phyloP scores from a whole-genome alignment of 2,329 filamentous ascomycete species.

The Pseudodiploospora longispora region DNA sequence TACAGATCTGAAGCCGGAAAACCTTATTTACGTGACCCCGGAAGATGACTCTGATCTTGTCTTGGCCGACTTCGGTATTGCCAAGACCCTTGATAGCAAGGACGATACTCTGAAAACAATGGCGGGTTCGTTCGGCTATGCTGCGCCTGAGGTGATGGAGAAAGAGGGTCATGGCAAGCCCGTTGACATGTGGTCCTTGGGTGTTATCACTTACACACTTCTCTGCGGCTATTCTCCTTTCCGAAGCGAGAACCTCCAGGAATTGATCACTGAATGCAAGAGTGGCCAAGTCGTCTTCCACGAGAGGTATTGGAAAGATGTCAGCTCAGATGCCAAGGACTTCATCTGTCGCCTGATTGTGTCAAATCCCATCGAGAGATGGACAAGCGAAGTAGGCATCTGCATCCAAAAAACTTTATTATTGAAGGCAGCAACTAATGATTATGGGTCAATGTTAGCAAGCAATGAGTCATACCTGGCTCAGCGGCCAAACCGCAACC shows the following conservation, averaged over 20 bases:
- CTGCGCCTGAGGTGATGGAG: constrained; percentile 95
- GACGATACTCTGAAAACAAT: constrained; percentile 93
- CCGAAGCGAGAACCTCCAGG: constrained; percentile 84
- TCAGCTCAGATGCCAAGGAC: constrained; percentile 88
- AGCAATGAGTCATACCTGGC: constrained; percentile 77
- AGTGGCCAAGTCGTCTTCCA: constrained; percentile 84
- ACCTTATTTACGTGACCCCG: constrained; percentile 83
- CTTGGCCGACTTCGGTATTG: constrained; percentile 95
- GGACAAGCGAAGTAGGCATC: constrained; percentile 59
- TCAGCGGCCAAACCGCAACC: constrained; percentile 82
- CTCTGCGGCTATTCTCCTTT: constrained; percentile 98
- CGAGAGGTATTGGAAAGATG: constrained; percentile 96
- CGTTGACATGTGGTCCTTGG: constrained; percentile 98
- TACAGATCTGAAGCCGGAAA: constrained; percentile 92
- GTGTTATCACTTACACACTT: constrained; percentile 96
- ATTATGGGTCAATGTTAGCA: constrained; percentile 36
- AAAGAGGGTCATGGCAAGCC: constrained; percentile 97
- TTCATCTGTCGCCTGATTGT: constrained; percentile 82
- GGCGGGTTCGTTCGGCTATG: constrained; percentile 97
- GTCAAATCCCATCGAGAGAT: constrained; percentile 67
- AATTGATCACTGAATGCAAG: constrained; percentile 91
- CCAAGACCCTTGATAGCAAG: constrained; percentile 90
- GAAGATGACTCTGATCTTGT: constrained; percentile 76
- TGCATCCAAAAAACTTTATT: neutral
- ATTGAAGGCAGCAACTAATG: constrained; percentile 2